These are phyloP conservation scores for Pogostemon cablin DNA, from an alignment of 257 asterid genomes.

Conservation along the genomic window DNA sequence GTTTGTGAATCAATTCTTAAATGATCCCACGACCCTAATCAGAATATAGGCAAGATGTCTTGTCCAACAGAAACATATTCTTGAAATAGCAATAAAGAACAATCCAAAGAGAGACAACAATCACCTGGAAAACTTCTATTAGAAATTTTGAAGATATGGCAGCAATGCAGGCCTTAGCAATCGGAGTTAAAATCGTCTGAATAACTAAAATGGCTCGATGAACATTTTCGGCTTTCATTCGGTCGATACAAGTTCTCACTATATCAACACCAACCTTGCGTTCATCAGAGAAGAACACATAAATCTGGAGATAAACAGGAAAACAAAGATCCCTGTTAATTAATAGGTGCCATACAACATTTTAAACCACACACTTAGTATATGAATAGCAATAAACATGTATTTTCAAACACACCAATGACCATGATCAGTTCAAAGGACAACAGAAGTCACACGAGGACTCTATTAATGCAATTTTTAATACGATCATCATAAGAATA, in stretches of 20 bases:
- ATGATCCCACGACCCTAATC: not conserved
- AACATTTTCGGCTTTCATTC: slow-evolving; percentile 64
- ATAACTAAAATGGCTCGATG: slow-evolving; percentile 64
- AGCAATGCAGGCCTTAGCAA: slow-evolving; percentile 49
- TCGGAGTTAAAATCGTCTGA: slow-evolving; percentile 58
- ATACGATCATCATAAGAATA: not conserved
- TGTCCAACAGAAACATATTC: not conserved
- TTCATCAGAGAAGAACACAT: slow-evolving; percentile 73
- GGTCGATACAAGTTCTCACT: slow-evolving; percentile 48
- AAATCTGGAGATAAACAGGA: slow-evolving; percentile 48
- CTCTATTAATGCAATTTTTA: not conserved
- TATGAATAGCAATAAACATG: slow-evolving; percentile 10
- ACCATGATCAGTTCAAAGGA: not conserved
- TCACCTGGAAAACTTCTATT: slow-evolving; percentile 77
- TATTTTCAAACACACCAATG: not conserved
- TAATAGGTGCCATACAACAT: not conserved
- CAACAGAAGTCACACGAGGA: not conserved
- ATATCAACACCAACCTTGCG: slow-evolving; percentile 63
- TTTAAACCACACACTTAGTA: slow-evolving; percentile 1
- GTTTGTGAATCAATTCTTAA: not conserved
- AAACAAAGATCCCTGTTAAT: slow-evolving; percentile 3
- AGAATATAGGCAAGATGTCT: not conserved
- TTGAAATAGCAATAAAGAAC: not conserved
- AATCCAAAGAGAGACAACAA: not conserved
- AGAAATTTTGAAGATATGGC: slow-evolving; percentile 59